Evolutionary conservation across 495 filamentous ascomycete species (phyloP), one percentile per base, ranked within the genome.

Genomic region (Aspergillus haitiensis): DNA sequence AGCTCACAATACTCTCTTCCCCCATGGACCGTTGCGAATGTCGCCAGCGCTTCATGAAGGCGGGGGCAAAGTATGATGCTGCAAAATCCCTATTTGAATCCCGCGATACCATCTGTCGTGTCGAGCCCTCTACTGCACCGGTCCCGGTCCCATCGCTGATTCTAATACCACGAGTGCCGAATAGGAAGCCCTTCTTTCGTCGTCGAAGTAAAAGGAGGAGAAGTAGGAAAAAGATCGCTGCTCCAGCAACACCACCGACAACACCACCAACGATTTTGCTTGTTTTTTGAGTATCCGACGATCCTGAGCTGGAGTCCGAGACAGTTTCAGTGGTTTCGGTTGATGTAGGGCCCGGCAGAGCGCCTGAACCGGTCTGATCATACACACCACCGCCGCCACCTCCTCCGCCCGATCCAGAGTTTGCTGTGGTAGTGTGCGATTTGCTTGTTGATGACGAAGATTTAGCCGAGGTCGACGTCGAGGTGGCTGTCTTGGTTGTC

Each of bases 171-270:
- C 52, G 57, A 64, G 63, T 21, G 18, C 50, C 47, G 7, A 56
- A 50, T 35, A 63, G 47, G 31, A 64, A 46, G 5, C 59, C 53
- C 64, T 67, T 52, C 66, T 68, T 64, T 56, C 72, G 73, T 77
- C 85, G 84, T 55, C 79, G 76, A 21, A 88, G 64, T 11, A 69
- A 51, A 40, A 88, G 57, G 53, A 78, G 73, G 1, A 81, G 66
- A 37, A 86, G 46, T 11, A 88, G 60, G 4, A 86, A 64, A 48
- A 89, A 58, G 33, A 87, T 64, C 6, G 83, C 78, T 12, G 85
- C 71, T 10, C 82, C 87, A 45, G 86, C 85, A 36, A 88, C 73
- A 48, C 84, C 81, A 12, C 87, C 87, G 21, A 89, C 77, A 6
- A 90, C 84, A 16, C 87, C 83, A 12, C 87, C 87, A 11, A 86